Conservation (phyloP, 257 asterid genomes). For the Solanum paucissectum region DNA sequence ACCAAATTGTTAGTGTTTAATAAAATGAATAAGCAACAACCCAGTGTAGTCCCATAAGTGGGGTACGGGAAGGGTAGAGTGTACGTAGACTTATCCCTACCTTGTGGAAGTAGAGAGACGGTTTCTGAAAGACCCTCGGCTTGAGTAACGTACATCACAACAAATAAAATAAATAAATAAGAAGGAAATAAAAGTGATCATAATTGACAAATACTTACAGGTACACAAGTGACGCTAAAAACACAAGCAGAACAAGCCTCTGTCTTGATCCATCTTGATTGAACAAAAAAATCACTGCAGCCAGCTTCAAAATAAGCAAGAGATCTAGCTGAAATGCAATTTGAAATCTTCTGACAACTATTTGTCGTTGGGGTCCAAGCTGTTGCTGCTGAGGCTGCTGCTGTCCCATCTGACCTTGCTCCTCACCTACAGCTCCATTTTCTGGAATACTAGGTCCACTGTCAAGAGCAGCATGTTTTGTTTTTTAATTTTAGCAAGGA, state of each 20-base stretch:
- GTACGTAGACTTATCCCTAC: not conserved
- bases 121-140: not conserved
- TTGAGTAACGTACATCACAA: not conserved
- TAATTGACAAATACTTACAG: constrained; percentile 44
- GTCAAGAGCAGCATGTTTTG: constrained; percentile 7
- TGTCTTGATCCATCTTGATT: constrained; percentile 93
- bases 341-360: constrained; percentile 75
- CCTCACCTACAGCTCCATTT: constrained; percentile 42
- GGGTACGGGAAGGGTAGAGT: not conserved
- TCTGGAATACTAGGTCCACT: constrained; percentile 53
- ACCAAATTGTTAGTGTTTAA: not conserved
- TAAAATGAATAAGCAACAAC: not conserved
- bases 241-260: constrained; percentile 73
- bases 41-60: not conserved
- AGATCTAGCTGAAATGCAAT: constrained; percentile 80
- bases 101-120: not conserved
- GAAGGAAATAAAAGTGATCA: not conserved
- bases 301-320: constrained; percentile 75
- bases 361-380: constrained; percentile 65
- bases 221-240: constrained; percentile 70
- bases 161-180: not conserved
- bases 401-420: constrained; percentile 56
- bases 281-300: constrained; percentile 86
- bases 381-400: constrained; percentile 42
- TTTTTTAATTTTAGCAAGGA: not conserved